These are phyloP conservation scores for Triadica sebifera DNA, from an alignment of 345 rosid genomes.

Conservation along the genomic window DNA sequence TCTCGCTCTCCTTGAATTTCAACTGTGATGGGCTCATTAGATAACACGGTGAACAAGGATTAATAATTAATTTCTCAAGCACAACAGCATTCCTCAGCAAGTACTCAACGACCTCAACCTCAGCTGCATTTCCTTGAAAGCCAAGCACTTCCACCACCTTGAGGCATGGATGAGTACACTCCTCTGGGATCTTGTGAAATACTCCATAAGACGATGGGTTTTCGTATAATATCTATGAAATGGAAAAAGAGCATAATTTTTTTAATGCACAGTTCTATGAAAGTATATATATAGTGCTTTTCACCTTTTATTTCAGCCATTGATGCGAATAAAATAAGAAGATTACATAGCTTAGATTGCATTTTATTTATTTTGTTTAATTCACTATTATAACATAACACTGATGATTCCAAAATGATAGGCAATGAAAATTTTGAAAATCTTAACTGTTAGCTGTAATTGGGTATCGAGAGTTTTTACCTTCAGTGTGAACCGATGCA, in stretches of 20 bases:
- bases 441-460: no score
- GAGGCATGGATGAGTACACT: neutral
- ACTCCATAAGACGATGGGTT: neutral
- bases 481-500: neutral
- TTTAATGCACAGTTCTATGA: neutral
- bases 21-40: no score
- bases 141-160: neutral
- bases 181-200: neutral
- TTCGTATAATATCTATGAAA: neutral
- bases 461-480: neutral
- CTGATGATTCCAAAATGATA: no score
- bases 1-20: neutral
- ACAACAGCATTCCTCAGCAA: neutral
- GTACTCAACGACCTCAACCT: neutral
- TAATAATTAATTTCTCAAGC: neutral
- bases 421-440: no score
- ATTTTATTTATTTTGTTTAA: no score
- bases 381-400: no score
- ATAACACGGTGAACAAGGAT: neutral
- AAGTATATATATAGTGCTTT: neutral
- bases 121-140: neutral
- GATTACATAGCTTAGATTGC: neutral
- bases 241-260: neutral
- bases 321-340: neutral
- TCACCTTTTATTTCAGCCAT: neutral